Evolutionary conservation across 176 grass and related monocot genomes (phyloP), one percentile per base, ranked within the genome.

Genomic region (Rhynchospora tenuis): DNA sequence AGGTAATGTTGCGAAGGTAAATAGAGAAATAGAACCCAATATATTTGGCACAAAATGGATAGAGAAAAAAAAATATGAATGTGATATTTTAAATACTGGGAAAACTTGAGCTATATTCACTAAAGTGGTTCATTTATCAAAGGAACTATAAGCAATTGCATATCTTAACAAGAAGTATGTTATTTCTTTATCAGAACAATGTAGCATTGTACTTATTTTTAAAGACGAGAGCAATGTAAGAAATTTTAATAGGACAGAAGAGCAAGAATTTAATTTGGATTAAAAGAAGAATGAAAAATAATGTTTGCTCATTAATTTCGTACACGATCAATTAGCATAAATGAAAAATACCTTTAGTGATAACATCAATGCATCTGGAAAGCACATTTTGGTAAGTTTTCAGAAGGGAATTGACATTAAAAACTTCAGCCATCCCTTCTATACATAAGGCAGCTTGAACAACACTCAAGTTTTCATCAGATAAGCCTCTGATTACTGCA

Each of bases 391-490:
- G 46, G 83, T 91, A 94, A 19, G 84, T 84, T 91, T 94, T 88
- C 19, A 98, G 61, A 85, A 98, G 95, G 74, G 65, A 64, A 84
- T 33, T 45, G 48, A 81, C 79, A 86, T 33, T 89, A 14, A 85
- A 64, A 31, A 90, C 71, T 81, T 86, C 81, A 85, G 84, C 66
- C 64, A 98, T 84, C 86, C 92, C 90, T 79, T 98, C 89, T 85
- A 98, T 93, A 46, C 90, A 98, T 85, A 98, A 98, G 76, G 92
- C 87, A 72, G 95, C 90, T 86, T 91, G 81, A 68, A 98, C 95
- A 90, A 98, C 95, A 87, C 59, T 89, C 86, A 94, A 83, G 86
- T 98, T 89, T n/a, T 91, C 90, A 67, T 98, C 92, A 84, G 92
- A 83, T 78, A 98, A n/a, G 19, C 80, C 90, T 42, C 79, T 88